Percentiles rank a stretch among this genome's conserved stretches.
Conservation (phyloP, 768 basidiomycete genomes). For the Coprinellus micaceus region DNA sequence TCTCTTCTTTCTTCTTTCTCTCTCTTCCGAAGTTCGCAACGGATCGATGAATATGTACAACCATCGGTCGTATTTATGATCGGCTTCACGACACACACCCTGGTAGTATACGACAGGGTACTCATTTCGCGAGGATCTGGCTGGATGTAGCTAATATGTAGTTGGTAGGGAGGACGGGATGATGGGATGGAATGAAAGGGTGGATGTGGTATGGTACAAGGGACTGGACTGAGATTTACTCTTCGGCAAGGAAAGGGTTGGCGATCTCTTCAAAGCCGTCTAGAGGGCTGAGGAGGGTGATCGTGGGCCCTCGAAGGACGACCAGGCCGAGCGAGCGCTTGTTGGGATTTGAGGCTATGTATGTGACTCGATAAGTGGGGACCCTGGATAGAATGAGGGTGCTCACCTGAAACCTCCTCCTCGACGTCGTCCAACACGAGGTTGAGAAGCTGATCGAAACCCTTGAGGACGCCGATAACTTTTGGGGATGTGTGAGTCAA, state of each 20-base stretch:
- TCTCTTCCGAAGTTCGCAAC: background rate
- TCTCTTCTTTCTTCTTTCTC: background rate
- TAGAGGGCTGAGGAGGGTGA: conserved; percentile 89
- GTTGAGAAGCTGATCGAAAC: conserved; percentile 94
- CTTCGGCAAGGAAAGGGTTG: conserved; percentile 79
- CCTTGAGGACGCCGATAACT: conserved; percentile 93
- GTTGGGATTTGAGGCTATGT: conserved; percentile 60
- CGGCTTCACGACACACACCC: too few species aligned
- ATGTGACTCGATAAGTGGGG: conserved; percentile 2
- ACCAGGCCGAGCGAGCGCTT: conserved; percentile 75
- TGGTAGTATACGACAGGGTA: too few species aligned
- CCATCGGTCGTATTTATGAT: too few species aligned
- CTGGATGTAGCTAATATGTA: too few species aligned
- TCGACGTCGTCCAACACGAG: conserved; percentile 95
- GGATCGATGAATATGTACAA: background rate
- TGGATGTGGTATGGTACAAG: background rate
- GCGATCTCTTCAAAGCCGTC: conserved; percentile 94
- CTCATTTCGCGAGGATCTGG: too few species aligned
- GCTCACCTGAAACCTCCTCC: conserved; percentile 71
- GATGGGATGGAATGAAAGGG: background rate
- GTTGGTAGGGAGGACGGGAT: background rate
- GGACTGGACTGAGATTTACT: conserved; percentile 34
- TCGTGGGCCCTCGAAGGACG: conserved; percentile 90
- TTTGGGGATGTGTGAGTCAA: conserved; percentile 3
- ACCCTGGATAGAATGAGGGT: background rate